These are phyloP conservation scores for Kregervanrija fluxuum DNA, from an alignment of 805 yeast genomes.

Conservation along the genomic window DNA sequence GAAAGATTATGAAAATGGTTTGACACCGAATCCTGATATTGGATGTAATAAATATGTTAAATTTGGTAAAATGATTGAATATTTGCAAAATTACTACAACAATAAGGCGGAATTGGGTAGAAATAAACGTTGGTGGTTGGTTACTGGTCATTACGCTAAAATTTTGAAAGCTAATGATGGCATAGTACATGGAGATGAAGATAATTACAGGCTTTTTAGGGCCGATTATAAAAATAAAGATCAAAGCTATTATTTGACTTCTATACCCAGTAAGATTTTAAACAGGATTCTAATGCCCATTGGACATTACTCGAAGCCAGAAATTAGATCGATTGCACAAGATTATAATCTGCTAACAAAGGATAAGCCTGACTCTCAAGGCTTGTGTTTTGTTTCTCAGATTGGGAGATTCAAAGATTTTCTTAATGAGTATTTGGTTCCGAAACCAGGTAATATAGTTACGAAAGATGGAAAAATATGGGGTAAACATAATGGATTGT, in stretches of 20 bases:
- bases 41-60: slow-evolving; percentile 81
- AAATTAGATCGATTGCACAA: slow-evolving; percentile 64
- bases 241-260: slow-evolving; percentile 85
- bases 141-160: slow-evolving; percentile 79
- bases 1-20: slow-evolving; percentile 57
- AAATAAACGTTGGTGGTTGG: slow-evolving; percentile 64
- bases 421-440: slow-evolving; percentile 63
- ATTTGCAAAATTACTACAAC: slow-evolving; percentile 34
- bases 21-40: slow-evolving; percentile 93
- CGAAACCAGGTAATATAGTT: slow-evolving; percentile 73
- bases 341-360: slow-evolving; percentile 50
- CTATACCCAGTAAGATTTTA: slow-evolving; percentile 42
- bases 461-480: slow-evolving; percentile 67
- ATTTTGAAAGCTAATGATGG: slow-evolving; percentile 31
- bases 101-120: slow-evolving; percentile 7
- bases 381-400: slow-evolving; percentile 82
- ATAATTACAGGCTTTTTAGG: slow-evolving; percentile 40
- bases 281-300: slow-evolving; percentile 64
- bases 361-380: slow-evolving; percentile 87
- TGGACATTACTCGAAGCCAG: slow-evolving; percentile 69
- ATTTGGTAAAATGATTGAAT: slow-evolving; percentile 69
- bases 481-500: slow-evolving; percentile 80
- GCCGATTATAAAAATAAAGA: slow-evolving; percentile 62
- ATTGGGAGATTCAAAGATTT: slow-evolving; percentile 61
- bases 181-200: too few species aligned